A percentile compares a stretch with the other conserved stretches of the same genome.
Evolutionary conservation across 495 filamentous ascomycete species (phyloP).

Genomic region (Hypomontagnella monticulosa): DNA sequence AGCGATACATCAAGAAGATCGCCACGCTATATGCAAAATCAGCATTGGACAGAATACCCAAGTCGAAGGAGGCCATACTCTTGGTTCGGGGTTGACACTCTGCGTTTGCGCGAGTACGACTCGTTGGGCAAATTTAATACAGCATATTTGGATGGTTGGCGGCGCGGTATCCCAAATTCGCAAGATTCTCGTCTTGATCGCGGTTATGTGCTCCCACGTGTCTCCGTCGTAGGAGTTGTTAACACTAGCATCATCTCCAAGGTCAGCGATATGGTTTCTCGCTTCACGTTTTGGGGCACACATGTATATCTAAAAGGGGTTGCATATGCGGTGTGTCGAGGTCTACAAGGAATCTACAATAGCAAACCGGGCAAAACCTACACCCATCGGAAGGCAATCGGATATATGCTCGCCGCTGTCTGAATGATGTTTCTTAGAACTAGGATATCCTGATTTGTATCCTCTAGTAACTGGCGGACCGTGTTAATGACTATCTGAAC

Average conservation of each 20-base stretch:
- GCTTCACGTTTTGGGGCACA: slow-evolving; percentile 28
- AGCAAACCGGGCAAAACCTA: slow-evolving; percentile 64
- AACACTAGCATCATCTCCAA: slow-evolving; percentile 66
- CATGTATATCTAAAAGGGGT: slow-evolving; percentile 8
- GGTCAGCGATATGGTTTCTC: slow-evolving; percentile 44
- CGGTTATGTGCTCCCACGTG: slow-evolving; percentile 86
- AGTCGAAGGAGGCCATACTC: slow-evolving; percentile 63
- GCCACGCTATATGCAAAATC: slow-evolving; percentile 66
- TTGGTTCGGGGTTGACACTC: slow-evolving; percentile 81
- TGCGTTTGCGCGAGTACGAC: slow-evolving; percentile 92
- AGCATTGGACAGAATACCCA: slow-evolving; percentile 40
- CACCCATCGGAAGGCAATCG: slow-evolving; percentile 90
- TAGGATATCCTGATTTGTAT: slow-evolving; percentile 74
- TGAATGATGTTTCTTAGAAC: slow-evolving; percentile 87
- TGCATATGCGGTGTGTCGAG: slow-evolving; percentile 26
- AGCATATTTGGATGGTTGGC: slow-evolving; percentile 83
- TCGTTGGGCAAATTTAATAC: slow-evolving; percentile 95
- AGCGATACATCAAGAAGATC: slow-evolving; percentile 90
- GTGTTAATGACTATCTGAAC: slow-evolving; percentile 76
- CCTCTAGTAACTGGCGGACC: slow-evolving; percentile 75
- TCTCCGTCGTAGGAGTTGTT: slow-evolving; percentile 79
- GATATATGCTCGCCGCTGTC: slow-evolving; percentile 88
- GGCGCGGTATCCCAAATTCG: slow-evolving; percentile 86
- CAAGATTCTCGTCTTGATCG: slow-evolving; percentile 89
- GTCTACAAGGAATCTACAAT: slow-evolving; percentile 44